Evolutionary conservation across 768 basidiomycete genomes (phyloP).

Genomic region (Coprinellus micaceus): DNA sequence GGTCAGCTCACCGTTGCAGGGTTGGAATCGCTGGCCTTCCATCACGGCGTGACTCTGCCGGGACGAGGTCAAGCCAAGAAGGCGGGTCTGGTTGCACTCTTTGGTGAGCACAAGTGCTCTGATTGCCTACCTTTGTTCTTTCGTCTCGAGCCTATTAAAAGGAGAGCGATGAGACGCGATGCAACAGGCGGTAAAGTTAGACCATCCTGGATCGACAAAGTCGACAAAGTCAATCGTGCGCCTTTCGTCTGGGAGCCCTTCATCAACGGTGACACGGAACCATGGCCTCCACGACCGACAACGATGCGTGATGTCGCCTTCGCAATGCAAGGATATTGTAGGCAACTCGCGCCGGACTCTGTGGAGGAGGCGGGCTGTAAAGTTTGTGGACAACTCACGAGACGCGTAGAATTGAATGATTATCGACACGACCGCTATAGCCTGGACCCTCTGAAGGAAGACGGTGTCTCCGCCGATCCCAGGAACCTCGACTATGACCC

Average conservation of each 20-base stretch:
- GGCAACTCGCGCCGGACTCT: not conserved
- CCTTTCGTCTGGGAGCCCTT: not conserved
- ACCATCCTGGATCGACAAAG: not conserved
- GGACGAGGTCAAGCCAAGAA: too few relatives aligned
- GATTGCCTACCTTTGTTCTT: too few relatives aligned
- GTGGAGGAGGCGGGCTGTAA: slow-evolving; percentile 1
- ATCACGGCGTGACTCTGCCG: too few relatives aligned
- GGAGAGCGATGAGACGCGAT: not conserved
- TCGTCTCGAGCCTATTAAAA: not conserved
- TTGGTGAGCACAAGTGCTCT: too few relatives aligned
- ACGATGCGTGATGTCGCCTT: not conserved
- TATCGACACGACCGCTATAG: not conserved
- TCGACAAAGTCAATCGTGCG: not conserved
- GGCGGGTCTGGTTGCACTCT: too few relatives aligned
- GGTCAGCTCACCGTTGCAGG: too few relatives aligned
- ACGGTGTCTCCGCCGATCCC: not conserved
- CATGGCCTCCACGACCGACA: not conserved
- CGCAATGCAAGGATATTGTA: not conserved
- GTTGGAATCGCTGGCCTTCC: too few relatives aligned
- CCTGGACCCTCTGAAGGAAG: not conserved
- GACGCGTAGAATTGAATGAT: not conserved
- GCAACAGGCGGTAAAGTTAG: not conserved
- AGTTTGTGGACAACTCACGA: not conserved
- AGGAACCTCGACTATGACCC: not conserved
- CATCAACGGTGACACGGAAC: not conserved